A percentile compares a stretch with the other conserved stretches of the same genome.
Evolutionary conservation across 352 stramenopile genomes (phyloP).

Genomic region (Globisporangium splendens): DNA sequence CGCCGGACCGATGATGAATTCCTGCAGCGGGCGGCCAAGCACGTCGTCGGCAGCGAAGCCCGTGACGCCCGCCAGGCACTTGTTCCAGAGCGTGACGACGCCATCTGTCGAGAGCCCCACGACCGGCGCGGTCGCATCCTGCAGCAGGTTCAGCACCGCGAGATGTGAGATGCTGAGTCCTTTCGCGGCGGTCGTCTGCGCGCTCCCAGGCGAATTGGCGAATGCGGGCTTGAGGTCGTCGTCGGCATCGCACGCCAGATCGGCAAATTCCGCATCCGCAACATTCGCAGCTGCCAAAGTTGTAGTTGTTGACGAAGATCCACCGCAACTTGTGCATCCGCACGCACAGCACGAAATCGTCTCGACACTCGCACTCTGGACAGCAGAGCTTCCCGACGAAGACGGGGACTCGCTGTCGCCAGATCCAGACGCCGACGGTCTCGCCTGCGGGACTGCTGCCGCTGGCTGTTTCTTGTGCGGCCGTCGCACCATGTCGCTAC

Average conservation of each 20-base stretch:
- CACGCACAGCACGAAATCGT: too few relatives aligned
- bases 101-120: constrained; percentile 51
- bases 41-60: constrained; percentile 39
- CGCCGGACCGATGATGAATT: constrained; percentile 32
- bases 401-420: not conserved
- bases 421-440: constrained; percentile 5
- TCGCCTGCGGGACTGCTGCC: too few relatives aligned
- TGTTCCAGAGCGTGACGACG: constrained; percentile 66
- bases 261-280: too few relatives aligned
- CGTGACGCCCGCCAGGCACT: constrained; percentile 48
- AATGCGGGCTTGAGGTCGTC: too few relatives aligned
- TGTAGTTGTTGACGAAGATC: too few relatives aligned
- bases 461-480: not conserved
- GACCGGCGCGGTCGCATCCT: constrained; percentile 66
- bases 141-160: constrained; percentile 35
- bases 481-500: constrained; percentile 2
- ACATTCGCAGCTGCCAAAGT: too few relatives aligned
- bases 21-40: constrained; percentile 33
- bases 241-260: too few relatives aligned
- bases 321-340: too few relatives aligned
- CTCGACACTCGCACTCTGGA: not conserved
- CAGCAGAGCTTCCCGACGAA: not conserved
- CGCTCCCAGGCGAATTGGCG: too few relatives aligned
- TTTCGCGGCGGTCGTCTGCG: too few relatives aligned
- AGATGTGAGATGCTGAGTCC: too few relatives aligned